Conservation (phyloP, 768 basidiomycete genomes). For the Lactifluus echinatus region DNA sequence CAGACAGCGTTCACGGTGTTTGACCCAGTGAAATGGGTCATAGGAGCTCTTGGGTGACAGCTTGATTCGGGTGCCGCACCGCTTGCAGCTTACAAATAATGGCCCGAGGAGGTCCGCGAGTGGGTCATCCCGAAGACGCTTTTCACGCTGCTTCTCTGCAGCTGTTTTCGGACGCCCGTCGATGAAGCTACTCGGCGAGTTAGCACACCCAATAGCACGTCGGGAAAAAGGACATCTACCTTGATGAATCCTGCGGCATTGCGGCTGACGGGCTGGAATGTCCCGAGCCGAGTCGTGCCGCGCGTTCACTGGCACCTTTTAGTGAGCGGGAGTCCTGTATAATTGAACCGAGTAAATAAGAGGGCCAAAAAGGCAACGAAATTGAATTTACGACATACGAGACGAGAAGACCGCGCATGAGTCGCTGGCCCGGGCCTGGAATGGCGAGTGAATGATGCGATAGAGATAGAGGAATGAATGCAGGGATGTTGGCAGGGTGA, state of each 20-base stretch:
- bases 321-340: constrained; percentile 1
- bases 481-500: not conserved
- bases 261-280: not conserved
- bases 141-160: constrained; percentile 17
- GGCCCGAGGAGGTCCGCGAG: constrained; percentile 19
- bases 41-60: constrained; percentile 19
- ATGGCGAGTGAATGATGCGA: constrained; percentile 13
- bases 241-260: constrained; percentile 4
- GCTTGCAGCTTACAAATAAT: constrained; percentile 17
- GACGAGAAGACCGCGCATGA: constrained; percentile 11
- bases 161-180: constrained; percentile 20
- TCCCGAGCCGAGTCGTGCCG: not conserved
- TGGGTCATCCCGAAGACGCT: constrained; percentile 17
- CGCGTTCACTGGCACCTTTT: constrained; percentile 4
- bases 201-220: not conserved
- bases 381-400: constrained; percentile 12
- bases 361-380: not conserved
- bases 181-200: constrained; percentile 7
- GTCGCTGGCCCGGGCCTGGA: constrained; percentile 12
- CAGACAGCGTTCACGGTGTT: constrained; percentile 21
- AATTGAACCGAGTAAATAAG: not conserved
- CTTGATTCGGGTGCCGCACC: constrained; percentile 20
- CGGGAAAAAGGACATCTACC: not conserved
- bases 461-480: constrained; percentile 1
- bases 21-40: constrained; percentile 20